phyloP scores from a whole-genome alignment of 345 rosid genomes.

The Odontarrhena argentea region DNA sequence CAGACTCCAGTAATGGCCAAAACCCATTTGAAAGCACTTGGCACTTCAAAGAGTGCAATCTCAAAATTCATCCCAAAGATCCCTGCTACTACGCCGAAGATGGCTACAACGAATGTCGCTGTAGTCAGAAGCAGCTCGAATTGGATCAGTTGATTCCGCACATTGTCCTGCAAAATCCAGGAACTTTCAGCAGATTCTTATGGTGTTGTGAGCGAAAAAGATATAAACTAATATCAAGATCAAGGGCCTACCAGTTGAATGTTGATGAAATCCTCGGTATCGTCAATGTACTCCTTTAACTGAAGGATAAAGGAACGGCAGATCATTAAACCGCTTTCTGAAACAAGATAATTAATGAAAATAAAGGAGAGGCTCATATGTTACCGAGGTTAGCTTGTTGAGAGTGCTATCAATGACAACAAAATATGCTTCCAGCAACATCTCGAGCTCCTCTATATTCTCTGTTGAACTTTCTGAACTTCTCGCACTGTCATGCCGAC shows the following conservation, averaged over 20 bases:
- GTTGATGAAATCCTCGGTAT: conserved; percentile 96
- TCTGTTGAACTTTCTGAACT: conserved; percentile 75
- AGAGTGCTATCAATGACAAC: conserved; percentile 95
- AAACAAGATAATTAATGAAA: not conserved
- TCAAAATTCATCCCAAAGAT: conserved; percentile 92
- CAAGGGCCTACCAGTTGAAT: conserved; percentile 71
- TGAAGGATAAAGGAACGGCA: conserved; percentile 41
- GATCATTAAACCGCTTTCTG: conserved; percentile 20
- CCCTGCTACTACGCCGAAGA: conserved; percentile 97
- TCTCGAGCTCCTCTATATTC: conserved; percentile 92
- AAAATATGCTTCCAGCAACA: conserved; percentile 98
- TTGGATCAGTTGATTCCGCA: conserved; percentile 94
- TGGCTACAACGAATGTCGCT: conserved; percentile 92
- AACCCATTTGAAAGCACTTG: conserved; percentile 89
- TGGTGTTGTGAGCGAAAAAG: conserved; percentile 12
- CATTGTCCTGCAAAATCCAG: conserved; percentile 68
- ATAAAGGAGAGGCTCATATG: not conserved
- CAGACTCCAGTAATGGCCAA: conserved; percentile 66
- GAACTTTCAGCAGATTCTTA: not conserved
- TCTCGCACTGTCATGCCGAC: conserved; percentile 86
- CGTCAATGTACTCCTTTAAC: conserved; percentile 98
- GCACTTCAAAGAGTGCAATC: conserved; percentile 61
- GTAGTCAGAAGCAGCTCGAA: conserved; percentile 93
- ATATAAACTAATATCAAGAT: not conserved
- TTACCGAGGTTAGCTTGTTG: conserved; percentile 96